A percentile compares a stretch with the other conserved stretches of the same genome.
phyloP scores from a whole-genome alignment of 2,329 filamentous ascomycete genomes.

The Sporothrix sp. region DNA sequence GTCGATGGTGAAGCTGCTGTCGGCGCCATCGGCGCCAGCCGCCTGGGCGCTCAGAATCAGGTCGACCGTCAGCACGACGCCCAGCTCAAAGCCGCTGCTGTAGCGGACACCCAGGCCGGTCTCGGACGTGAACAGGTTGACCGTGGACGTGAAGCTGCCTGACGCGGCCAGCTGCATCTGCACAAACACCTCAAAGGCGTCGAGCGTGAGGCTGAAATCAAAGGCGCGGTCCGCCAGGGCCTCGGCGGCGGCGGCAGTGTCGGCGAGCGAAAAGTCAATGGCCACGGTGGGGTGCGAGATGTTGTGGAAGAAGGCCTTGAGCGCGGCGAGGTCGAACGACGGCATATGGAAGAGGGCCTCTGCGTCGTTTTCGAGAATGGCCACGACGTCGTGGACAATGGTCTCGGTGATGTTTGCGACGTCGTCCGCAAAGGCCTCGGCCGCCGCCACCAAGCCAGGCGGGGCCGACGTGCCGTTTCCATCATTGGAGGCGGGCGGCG shows the following conservation, averaged over 20 bases:
- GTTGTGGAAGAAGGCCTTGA: constrained; percentile 5
- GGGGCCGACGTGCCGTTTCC: constrained; percentile 5
- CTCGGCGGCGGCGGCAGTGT: constrained; percentile 18
- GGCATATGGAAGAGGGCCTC: constrained; percentile 9
- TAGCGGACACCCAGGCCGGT: constrained; percentile 33
- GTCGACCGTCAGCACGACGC: constrained; percentile 40
- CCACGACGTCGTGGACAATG: constrained; percentile 13
- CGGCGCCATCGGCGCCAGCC: constrained; percentile 14
- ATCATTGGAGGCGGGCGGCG: not conserved
- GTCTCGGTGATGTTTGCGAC: constrained; percentile 10
- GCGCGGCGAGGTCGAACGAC: constrained; percentile 20
- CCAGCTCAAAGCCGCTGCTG: constrained; percentile 32
- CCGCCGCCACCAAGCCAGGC: not conserved
- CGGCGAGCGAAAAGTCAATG: constrained; percentile 34
- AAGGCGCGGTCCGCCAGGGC: constrained; percentile 33
- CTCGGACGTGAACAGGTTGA: constrained; percentile 40
- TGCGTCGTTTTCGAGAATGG: constrained; percentile 27
- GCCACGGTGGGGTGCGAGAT: constrained; percentile 20
- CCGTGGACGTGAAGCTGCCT: constrained; percentile 33
- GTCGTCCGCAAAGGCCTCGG: not conserved
- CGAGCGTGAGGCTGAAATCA: constrained; percentile 37
- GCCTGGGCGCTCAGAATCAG: constrained; percentile 35
- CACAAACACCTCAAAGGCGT: constrained; percentile 43
- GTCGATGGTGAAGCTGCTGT: constrained; percentile 39
- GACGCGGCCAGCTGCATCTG: constrained; percentile 34